These are phyloP conservation scores for Combretum micranthum DNA, from an alignment of 345 rosid species.

Conservation along the genomic window DNA sequence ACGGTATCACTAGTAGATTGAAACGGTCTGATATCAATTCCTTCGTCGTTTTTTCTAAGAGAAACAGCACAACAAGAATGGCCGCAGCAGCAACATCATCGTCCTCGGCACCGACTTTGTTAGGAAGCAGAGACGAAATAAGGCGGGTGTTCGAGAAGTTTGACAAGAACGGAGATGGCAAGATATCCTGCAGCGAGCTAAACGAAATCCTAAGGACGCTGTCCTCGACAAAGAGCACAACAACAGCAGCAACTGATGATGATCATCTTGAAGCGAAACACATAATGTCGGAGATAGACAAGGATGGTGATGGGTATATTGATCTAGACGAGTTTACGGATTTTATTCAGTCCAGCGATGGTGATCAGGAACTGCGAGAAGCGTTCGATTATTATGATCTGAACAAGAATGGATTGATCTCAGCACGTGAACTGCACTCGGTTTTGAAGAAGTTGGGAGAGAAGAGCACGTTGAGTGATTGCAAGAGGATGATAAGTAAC, in stretches of 20 bases:
- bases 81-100: too few relatives aligned
- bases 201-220: constrained; percentile 44
- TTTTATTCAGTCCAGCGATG: constrained; percentile 19
- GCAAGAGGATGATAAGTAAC: constrained; percentile 69
- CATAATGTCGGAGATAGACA: constrained; percentile 70
- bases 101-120: not conserved
- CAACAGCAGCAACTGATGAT: constrained; percentile 20
- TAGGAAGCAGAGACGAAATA: constrained; percentile 35
- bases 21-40: too few relatives aligned
- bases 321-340: constrained; percentile 70
- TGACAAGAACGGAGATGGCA: constrained; percentile 90
- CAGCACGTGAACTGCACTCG: constrained; percentile 58
- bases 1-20: too few relatives aligned
- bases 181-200: constrained; percentile 66
- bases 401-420: constrained; percentile 71
- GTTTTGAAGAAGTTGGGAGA: constrained; percentile 76
- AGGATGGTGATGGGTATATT: constrained; percentile 75
- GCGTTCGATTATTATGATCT: constrained; percentile 74
- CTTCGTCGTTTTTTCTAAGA: too few relatives aligned
- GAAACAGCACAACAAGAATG: too few relatives aligned
- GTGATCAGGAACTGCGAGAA: constrained; percentile 46
- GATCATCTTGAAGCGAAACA: constrained; percentile 35
- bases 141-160: constrained; percentile 46
- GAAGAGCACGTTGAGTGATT: constrained; percentile 59
- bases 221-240: constrained; percentile 2